phyloP scores from a whole-genome alignment of 1,139 yeast species.

The Protomyces gravidus region DNA sequence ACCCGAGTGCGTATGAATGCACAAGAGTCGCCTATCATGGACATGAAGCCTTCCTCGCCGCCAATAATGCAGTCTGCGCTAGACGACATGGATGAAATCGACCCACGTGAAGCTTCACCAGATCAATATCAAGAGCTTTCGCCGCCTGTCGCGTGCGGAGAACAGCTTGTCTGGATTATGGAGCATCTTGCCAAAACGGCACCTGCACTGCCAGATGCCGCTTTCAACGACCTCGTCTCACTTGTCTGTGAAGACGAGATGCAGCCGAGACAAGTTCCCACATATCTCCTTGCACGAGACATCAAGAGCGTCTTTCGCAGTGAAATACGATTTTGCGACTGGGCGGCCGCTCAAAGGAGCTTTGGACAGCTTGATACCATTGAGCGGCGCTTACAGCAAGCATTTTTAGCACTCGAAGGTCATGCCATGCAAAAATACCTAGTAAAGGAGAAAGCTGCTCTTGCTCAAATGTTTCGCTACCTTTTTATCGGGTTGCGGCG shows the following conservation, averaged over 20 bases:
- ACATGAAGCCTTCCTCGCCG: too few species aligned
- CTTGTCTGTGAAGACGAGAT: constrained; percentile 17
- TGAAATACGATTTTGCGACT: background rate
- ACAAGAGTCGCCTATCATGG: too few species aligned
- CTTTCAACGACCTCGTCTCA: constrained; percentile 17
- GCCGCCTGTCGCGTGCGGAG: background rate
- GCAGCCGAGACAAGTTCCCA: constrained; percentile 9
- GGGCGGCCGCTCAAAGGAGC: constrained; percentile 3
- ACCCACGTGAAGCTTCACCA: too few species aligned
- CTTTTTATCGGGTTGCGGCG: background rate
- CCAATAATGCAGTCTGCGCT: too few species aligned
- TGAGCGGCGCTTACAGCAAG: background rate
- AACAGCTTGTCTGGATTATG: constrained; percentile 20
- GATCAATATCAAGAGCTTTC: too few species aligned
- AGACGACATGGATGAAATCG: too few species aligned
- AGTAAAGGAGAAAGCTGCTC: background rate
- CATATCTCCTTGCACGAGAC: constrained; percentile 12
- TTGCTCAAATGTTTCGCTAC: background rate
- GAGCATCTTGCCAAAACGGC: constrained; percentile 18
- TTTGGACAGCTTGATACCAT: constrained; percentile 10
- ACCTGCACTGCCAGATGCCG: constrained; percentile 2
- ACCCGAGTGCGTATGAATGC: too few species aligned
- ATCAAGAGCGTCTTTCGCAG: constrained; percentile 4
- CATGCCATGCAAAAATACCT: background rate
- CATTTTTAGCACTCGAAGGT: background rate